Evolutionary conservation across 345 rosid species (phyloP).

Genomic region (Sapria himalayana): DNA sequence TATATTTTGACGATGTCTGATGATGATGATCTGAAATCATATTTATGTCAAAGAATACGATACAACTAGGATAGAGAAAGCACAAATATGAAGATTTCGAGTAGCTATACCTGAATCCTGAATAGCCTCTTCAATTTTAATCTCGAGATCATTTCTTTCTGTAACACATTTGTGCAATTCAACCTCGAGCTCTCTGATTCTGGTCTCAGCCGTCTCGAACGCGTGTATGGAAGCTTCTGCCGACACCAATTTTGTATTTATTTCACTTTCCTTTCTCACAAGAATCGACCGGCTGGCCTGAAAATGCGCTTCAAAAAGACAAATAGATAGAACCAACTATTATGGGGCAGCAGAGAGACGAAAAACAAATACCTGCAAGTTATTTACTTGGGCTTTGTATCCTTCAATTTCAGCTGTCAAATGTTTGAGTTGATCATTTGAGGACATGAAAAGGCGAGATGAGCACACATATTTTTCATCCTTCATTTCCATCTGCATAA

Average conservation of each 20-base stretch:
- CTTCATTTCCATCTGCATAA: conserved; percentile 46
- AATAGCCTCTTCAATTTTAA: conserved; percentile 61
- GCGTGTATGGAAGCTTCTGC: conserved; percentile 42
- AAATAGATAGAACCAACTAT: conserved; percentile 5
- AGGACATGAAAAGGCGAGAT: conserved; percentile 40
- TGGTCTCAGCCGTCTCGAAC: conserved; percentile 25
- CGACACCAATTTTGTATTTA: conserved; percentile 38
- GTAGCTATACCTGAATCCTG: conserved; percentile 41
- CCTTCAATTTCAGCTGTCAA: conserved; percentile 56
- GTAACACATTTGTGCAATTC: conserved; percentile 46
- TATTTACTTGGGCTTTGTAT: conserved; percentile 35
- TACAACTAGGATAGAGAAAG: no score
- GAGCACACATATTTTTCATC: conserved; percentile 58
- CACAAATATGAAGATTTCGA: no score
- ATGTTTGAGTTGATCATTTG: conserved; percentile 68
- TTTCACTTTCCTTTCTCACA: conserved; percentile 61
- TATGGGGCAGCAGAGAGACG: conserved; percentile 7
- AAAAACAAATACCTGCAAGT: conserved; percentile 41
- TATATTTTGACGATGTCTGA: no score
- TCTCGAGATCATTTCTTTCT: conserved; percentile 77
- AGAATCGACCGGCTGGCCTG: conserved; percentile 65
- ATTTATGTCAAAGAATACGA: no score
- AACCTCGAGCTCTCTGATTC: conserved; percentile 47
- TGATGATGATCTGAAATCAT: no score
- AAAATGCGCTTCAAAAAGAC: conserved; percentile 15